phyloP scores from a whole-genome alignment of 75 land plant species.

The Pseudotsuga menziesii region DNA sequence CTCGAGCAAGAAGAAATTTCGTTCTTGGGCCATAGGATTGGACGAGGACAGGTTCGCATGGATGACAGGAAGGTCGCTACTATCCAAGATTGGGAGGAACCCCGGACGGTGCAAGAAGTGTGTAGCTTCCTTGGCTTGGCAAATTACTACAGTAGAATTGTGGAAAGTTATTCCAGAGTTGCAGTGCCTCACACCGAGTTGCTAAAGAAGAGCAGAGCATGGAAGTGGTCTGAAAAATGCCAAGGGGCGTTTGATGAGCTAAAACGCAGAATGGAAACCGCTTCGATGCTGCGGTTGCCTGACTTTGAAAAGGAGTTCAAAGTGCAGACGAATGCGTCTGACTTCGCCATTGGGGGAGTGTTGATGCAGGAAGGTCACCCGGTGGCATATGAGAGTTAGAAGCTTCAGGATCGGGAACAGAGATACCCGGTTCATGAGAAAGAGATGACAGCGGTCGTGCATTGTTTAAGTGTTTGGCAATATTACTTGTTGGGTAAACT shows the following conservation, averaged over 20 bases:
- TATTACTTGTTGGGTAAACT: slow-evolving; percentile 10
- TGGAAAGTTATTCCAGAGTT: neutral
- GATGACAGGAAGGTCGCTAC: slow-evolving; percentile 23
- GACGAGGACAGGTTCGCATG: neutral
- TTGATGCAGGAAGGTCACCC: neutral
- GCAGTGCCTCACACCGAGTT: neutral
- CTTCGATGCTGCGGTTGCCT: neutral
- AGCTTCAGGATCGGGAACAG: slow-evolving; percentile 7
- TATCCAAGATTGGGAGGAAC: slow-evolving; percentile 14
- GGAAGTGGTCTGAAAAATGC: neutral
- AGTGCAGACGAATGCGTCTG: slow-evolving; percentile 9
- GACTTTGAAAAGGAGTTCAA: neutral
- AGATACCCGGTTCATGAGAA: slow-evolving; percentile 11
- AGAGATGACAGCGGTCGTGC: slow-evolving; percentile 13
- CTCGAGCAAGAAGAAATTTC: slow-evolving; percentile 9
- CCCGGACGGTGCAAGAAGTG: slow-evolving; percentile 4
- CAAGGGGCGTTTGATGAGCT: neutral
- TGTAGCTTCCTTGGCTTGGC: neutral
- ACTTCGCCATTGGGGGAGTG: slow-evolving; percentile 2
- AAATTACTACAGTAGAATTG: neutral
- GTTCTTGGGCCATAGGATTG: slow-evolving; percentile 18
- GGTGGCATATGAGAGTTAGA: slow-evolving; percentile 7
- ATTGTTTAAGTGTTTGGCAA: slow-evolving; percentile 10
- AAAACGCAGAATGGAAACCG: neutral
- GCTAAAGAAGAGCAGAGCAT: neutral